Percentiles rank a stretch among this genome's conserved stretches.
phyloP scores from a whole-genome alignment of 2,329 filamentous ascomycete species.

The Boeremia exigua region DNA sequence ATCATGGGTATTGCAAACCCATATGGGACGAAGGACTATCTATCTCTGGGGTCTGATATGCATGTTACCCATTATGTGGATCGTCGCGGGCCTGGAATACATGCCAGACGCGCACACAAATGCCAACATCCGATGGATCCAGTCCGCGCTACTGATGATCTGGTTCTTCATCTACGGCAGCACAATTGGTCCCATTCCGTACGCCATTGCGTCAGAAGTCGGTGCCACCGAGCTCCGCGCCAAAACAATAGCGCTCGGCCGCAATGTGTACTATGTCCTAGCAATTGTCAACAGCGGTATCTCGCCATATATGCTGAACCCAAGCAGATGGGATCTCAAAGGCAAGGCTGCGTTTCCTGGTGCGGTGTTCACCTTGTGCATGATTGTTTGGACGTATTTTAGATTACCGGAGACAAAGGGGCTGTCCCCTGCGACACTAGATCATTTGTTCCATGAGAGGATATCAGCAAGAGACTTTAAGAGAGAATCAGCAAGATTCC shows the following conservation, averaged over 20 bases:
- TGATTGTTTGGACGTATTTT: not conserved
- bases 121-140: constrained; percentile 50
- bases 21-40: constrained; percentile 73
- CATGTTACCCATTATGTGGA: constrained; percentile 72
- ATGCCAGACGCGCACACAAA: constrained; percentile 28
- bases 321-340: constrained; percentile 49
- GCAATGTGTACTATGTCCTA: constrained; percentile 75
- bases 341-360: constrained; percentile 79
- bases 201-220: constrained; percentile 81
- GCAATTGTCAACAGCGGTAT: constrained; percentile 70
- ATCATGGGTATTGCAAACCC: constrained; percentile 77
- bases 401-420: not conserved
- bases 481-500: not conserved
- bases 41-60: constrained; percentile 70
- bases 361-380: constrained; percentile 70
- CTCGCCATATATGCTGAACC: constrained; percentile 52
- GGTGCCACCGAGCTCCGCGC: constrained; percentile 80
- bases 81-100: constrained; percentile 65
- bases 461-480: not conserved
- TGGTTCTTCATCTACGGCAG: constrained; percentile 72
- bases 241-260: constrained; percentile 84
- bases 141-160: constrained; percentile 18
- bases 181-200: constrained; percentile 84
- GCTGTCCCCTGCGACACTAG: not conserved
- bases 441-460: not conserved